These are phyloP conservation scores for Verticillium tricorpus DNA, from an alignment of 2,329 filamentous ascomycete species.

Conservation along the genomic window DNA sequence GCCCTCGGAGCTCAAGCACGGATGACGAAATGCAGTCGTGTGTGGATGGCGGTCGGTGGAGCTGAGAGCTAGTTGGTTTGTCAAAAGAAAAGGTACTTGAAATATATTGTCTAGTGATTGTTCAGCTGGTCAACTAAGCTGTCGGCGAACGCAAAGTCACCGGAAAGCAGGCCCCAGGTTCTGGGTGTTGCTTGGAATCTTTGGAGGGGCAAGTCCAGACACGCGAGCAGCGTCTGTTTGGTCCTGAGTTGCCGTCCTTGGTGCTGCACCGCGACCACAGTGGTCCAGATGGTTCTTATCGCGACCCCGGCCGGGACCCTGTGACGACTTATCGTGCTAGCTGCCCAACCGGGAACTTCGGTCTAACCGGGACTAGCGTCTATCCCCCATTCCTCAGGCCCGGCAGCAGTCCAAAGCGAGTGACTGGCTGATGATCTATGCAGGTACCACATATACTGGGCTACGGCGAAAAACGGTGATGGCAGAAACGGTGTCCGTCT, in stretches of 20 bases:
- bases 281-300: conserved; percentile 6
- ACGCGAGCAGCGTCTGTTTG: not conserved
- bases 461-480: too few relatives aligned
- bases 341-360: not conserved
- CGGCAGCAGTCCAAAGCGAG: too few relatives aligned
- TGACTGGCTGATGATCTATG: too few relatives aligned
- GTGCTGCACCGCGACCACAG: conserved; percentile 9
- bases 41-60: conserved; percentile 3
- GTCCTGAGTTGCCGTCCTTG: not conserved
- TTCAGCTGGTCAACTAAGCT: not conserved
- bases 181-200: conserved; percentile 3
- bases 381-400: not conserved
- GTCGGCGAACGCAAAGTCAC: conserved; percentile 1
- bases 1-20: conserved; percentile 8
- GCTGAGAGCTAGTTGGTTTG: not conserved
- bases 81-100: not conserved
- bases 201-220: conserved; percentile 11
- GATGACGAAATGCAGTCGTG: conserved; percentile 5
- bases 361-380: too few relatives aligned
- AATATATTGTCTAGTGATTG: not conserved
- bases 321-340: conserved; percentile 6
- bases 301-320: conserved; percentile 4
- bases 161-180: not conserved
- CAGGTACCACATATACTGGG: too few relatives aligned
- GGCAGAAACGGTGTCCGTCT: too few relatives aligned